A percentile compares a stretch with the other conserved stretches of the same genome.
phyloP scores from a whole-genome alignment of 2,329 filamentous ascomycete species.

The Xylariomycetidae sp. region DNA sequence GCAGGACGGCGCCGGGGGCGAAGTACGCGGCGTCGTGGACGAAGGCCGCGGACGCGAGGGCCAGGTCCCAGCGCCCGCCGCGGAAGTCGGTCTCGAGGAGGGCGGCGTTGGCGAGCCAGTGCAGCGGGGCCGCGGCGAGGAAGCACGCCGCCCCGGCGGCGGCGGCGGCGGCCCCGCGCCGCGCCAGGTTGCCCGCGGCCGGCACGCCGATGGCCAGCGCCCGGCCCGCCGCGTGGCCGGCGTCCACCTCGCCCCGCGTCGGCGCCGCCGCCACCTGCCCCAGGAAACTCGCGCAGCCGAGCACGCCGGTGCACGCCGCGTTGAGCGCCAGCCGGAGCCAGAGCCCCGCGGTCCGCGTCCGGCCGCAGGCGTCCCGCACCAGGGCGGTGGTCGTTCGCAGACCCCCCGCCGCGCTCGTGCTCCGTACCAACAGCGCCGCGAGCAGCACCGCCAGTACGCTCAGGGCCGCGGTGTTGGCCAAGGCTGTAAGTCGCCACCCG shows the following conservation, averaged over 20 bases:
- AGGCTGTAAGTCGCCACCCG: too few species aligned
- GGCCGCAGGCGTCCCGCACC: too few species aligned
- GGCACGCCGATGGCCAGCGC: slow-evolving; percentile 37
- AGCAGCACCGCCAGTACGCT: too few species aligned
- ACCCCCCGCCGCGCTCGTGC: too few species aligned
- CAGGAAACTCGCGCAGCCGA: slow-evolving; percentile 11
- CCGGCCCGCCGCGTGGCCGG: slow-evolving; percentile 31
- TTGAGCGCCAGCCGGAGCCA: too few species aligned
- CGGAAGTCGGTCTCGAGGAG: slow-evolving; percentile 3
- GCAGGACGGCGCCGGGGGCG: background rate
- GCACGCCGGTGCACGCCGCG: too few species aligned
- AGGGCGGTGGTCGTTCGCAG: too few species aligned
- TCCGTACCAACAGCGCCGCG: too few species aligned
- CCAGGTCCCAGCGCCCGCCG: background rate
- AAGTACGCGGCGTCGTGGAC: slow-evolving; percentile 1
- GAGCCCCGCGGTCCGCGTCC: too few species aligned
- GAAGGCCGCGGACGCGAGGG: slow-evolving; percentile 1
- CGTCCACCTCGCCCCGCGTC: slow-evolving; percentile 21
- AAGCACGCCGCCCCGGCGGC: background rate
- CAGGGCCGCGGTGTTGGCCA: too few species aligned
- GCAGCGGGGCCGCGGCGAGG: slow-evolving; percentile 2
- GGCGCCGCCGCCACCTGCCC: slow-evolving; percentile 8
- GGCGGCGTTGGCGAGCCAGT: slow-evolving; percentile 4
- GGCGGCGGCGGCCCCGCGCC: background rate
- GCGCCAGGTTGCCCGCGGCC: slow-evolving; percentile 29